Evolutionary conservation across 2,329 filamentous ascomycete species (phyloP), one percentile per base, ranked within the genome.

Genomic region (Apiospora aurea): DNA sequence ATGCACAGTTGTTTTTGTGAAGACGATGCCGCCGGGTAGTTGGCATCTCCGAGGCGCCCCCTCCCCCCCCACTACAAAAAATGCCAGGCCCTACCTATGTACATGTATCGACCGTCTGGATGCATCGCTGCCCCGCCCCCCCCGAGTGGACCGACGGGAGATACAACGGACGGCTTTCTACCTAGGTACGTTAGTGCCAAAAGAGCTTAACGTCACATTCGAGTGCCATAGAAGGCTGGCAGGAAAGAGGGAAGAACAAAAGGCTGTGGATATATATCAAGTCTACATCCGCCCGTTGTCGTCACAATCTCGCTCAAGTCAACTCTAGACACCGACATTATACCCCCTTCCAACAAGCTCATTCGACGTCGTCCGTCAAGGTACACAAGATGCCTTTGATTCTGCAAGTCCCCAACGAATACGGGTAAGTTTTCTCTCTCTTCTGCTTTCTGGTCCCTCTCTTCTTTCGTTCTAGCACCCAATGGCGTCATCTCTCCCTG

Each of bases 381-480:
- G 29, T 34, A 47, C 41, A 68, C 66, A 85, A 75, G 61, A 87
- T 87, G 86, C 76, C 84, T 77, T 75, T 84, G 71, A 75, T 80
- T 57, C 77, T 88, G 44, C 79, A 83, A 69, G 74, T 89, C 72
- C 85, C 87, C 29, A 79, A 80, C 74, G 83, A 88, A 74, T 89
- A 88, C 78, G 83, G 85, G 87, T 88, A 83, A 80, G 84, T 77
- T 34, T 64, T 18, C 21, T 13, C n/a, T n/a, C n/a, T n/a, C n/a
- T n/a, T n/a, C n/a, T n/a, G n/a, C n/a, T n/a, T n/a, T 16, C 7
- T 34, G 5, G 14, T 18, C 16, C 18, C 26, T 43, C 21, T 44
- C 18, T 29, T 26, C 24, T 61, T 16, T n/a, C 24, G 11, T 24
- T 51, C 57, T 67, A 51, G 18, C 18, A 47, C 67, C 43, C 61